Base-by-base conservation (phyloP, 345 rosid genomes). In the Euclidium syriacum region DNA sequence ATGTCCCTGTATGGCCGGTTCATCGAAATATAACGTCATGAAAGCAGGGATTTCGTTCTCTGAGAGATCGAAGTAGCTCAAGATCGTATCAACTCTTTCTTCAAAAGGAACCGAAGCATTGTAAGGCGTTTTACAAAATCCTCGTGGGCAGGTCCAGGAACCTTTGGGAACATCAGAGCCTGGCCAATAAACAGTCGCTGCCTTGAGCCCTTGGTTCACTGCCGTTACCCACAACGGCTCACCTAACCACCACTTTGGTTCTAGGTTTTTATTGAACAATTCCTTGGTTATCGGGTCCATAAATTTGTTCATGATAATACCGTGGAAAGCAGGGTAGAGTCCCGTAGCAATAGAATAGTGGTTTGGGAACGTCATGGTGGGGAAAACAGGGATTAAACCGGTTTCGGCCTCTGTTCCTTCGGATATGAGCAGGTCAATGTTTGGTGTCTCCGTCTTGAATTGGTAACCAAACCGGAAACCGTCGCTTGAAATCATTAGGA, bases 391-490 rank as follows among this genome's bases (percentile, higher is more conserved):
- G 69, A 91, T 86, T 79, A 91, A 71, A 65, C 98, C 98, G 49
- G 41, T 58, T 50, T 83, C 85, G 2, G 98, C 96, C 63, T 88
- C 98, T 1, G 96, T 88, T 40, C 96, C 98, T 43, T 77, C 78
- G 17, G 79, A 52, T 46, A 91, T 81, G 76, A 91, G 67, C 24
- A 92, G 85, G 75, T 74, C 77, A 39, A 91, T 86, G 65, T 88
- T 88, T 4, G 96, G 98, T 12, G 90, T 80, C 1, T 75, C 68
- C 33, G 87, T 77, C 82, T 88, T 91, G 75, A 77, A 86, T 26
- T 91, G 98, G 87, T 88, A 88, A 24, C 98, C 98, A 66, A 88
- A 91, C 32, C 96, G 84, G 68, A 91, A 91, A 69, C 98, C 96
- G 9, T 91, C 98, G 1, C 83, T 75, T 3, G 98, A 91, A 50